phyloP scores from a whole-genome alignment of 495 filamentous ascomycete genomes.

The Trichocladium antarcticum region DNA sequence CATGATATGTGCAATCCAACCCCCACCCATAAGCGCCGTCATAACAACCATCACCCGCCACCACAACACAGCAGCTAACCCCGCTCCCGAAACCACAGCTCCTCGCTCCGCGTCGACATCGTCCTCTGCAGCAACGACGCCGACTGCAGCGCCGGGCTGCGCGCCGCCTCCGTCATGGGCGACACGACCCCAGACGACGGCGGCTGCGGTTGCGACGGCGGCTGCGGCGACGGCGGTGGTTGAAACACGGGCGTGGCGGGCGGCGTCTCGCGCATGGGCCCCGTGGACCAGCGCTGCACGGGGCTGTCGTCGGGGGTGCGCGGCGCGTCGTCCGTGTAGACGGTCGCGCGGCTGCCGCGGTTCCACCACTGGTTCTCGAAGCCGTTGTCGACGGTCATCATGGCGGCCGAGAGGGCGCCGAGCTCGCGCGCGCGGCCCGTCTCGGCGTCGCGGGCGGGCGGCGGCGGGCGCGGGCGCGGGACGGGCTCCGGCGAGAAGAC shows the following conservation, averaged over 20 bases:
- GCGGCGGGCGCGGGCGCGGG: constrained; percentile 11
- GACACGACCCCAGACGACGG: constrained; percentile 10
- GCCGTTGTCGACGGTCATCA: constrained; percentile 47
- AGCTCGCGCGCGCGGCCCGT: constrained; percentile 30
- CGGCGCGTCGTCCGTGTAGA: not conserved
- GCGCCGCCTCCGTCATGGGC: constrained; percentile 12
- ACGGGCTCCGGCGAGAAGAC: constrained; percentile 19
- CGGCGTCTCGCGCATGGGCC: not conserved
- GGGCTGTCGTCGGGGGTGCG: not conserved
- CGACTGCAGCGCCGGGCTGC: constrained; percentile 9
- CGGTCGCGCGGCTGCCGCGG: constrained; percentile 27
- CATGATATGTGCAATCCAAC: too few relatives aligned
- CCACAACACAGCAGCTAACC: not conserved
- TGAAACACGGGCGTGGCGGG: too few relatives aligned
- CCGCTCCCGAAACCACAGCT: constrained; percentile 17
- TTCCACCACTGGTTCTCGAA: constrained; percentile 45
- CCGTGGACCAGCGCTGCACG: not conserved
- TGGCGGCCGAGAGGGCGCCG: constrained; percentile 39
- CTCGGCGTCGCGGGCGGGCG: not conserved
- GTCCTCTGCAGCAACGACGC: constrained; percentile 13
- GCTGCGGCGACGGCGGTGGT: too few relatives aligned
- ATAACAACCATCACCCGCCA: not conserved
- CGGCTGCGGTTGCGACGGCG: too few relatives aligned
- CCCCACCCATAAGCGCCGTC: not conserved
- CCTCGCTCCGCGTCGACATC: constrained; percentile 24